phyloP scores from a whole-genome alignment of 176 grass and related monocot genomes.

The Aegilops bicornis region DNA sequence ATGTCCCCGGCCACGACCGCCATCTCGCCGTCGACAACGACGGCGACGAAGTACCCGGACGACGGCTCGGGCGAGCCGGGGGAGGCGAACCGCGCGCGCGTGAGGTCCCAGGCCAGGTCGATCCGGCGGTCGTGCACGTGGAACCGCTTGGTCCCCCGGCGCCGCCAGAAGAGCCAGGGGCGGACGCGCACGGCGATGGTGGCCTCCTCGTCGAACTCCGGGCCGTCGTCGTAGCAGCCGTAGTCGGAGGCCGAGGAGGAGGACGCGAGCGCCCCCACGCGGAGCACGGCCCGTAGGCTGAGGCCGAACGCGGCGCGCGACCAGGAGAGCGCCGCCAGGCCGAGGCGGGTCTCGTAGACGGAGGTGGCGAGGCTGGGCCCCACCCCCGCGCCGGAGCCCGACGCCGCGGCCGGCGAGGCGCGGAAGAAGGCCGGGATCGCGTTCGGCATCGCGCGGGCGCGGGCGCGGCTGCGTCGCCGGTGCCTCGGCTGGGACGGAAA shows the following conservation, averaged over 20 bases:
- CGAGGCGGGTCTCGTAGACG: conserved; percentile 82
- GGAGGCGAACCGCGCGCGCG: conserved; percentile 54
- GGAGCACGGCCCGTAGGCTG: conserved; percentile 71
- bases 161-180: conserved; percentile 76
- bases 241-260: conserved; percentile 33
- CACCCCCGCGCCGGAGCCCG: conserved; percentile 13
- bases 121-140: conserved; percentile 34
- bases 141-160: conserved; percentile 70
- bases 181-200: conserved; percentile 49
- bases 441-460: conserved; percentile 40
- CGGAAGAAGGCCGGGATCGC: conserved; percentile 53
- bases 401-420: conserved; percentile 23
- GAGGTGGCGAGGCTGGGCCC: conserved; percentile 68
- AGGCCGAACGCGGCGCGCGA: conserved; percentile 73
- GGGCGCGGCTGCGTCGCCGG: background rate
- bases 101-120: conserved; percentile 76
- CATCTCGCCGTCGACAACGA: conserved; percentile 74
- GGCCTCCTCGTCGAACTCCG: conserved; percentile 40
- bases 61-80: conserved; percentile 60
- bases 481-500: background rate
- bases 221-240: conserved; percentile 22
- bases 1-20: conserved; percentile 74
- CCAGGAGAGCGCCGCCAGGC: conserved; percentile 80
- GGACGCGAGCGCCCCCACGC: conserved; percentile 28
- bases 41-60: conserved; percentile 69